These are phyloP conservation scores for Glaciozyma antarctica DNA, from an alignment of 768 basidiomycete genomes.

Conservation along the genomic window DNA sequence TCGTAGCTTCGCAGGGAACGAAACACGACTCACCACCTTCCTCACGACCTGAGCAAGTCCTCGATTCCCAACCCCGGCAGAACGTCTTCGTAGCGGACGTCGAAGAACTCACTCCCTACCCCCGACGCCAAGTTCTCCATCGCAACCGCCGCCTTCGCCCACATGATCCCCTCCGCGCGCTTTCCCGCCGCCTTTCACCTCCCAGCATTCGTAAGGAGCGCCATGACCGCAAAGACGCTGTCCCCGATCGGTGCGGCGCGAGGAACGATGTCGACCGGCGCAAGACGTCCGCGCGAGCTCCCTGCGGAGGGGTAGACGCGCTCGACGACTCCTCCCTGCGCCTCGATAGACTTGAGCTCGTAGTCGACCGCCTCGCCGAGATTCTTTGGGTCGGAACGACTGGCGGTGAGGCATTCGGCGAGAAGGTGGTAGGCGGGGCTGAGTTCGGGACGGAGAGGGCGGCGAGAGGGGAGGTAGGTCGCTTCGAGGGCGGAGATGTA, in stretches of 20 bases:
- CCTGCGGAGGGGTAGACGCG: background rate
- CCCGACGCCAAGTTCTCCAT: slow-evolving; percentile 1
- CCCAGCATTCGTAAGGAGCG: background rate
- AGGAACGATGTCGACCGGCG: background rate
- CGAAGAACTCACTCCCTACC: slow-evolving; percentile 4
- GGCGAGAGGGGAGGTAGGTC: background rate
- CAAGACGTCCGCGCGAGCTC: background rate
- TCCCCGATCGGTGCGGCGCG: too few species aligned
- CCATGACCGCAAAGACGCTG: background rate
- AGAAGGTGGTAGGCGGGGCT: slow-evolving; percentile 2
- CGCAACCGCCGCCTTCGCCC: background rate
- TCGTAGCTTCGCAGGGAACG: too few species aligned
- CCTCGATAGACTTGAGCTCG: background rate
- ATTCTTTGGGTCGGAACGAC: background rate
- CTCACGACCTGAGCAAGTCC: background rate
- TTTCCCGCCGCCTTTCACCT: background rate
- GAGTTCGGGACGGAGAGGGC: background rate
- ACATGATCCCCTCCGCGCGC: background rate
- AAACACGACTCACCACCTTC: background rate
- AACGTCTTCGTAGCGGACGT: background rate
- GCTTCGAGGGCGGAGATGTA: slow-evolving; percentile 4
- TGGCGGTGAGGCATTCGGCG: background rate
- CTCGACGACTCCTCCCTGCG: background rate
- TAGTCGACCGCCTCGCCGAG: background rate
- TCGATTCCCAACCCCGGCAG: background rate